A percentile compares a stretch with the other conserved stretches of the same genome.
Evolutionary conservation across 352 stramenopile species (phyloP).

Genomic region (Pythium rhizo-oryzae): DNA sequence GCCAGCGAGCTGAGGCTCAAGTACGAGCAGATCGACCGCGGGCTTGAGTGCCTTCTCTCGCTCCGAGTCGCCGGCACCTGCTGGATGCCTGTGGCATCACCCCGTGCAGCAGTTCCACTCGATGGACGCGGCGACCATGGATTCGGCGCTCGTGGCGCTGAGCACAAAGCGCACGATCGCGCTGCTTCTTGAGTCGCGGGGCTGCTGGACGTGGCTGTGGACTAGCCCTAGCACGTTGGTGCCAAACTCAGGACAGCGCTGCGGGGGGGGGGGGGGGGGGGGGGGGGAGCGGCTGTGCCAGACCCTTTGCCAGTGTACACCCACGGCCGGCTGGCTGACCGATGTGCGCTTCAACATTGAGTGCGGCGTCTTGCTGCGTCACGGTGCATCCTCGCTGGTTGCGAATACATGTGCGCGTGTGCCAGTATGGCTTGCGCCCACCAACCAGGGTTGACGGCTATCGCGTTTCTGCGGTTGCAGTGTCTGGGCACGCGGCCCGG

Average conservation of each 20-base stretch:
- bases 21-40: conserved; percentile 73
- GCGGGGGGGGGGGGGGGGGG: conserved; percentile 34
- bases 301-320: conserved; percentile 35
- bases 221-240: conserved; percentile 50
- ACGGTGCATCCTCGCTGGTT: too few species aligned
- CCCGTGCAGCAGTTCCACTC: conserved; percentile 88
- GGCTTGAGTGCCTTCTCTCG: conserved; percentile 75
- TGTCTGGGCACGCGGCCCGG: too few species aligned
- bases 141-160: conserved; percentile 66
- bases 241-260: conserved; percentile 34
- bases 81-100: conserved; percentile 81
- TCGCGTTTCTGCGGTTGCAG: too few species aligned
- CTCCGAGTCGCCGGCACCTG: conserved; percentile 83
- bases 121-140: conserved; percentile 69
- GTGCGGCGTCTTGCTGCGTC: too few species aligned
- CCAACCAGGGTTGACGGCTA: too few species aligned
- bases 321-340: too few species aligned
- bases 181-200: conserved; percentile 69
- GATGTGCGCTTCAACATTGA: too few species aligned
- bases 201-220: conserved; percentile 58
- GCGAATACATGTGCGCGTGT: too few species aligned
- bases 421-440: too few species aligned
- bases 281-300: conserved; percentile 72
- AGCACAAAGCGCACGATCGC: conserved; percentile 66
- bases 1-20: conserved; percentile 69